Conservation (phyloP, 2,329 filamentous ascomycete genomes). For the Fulvia fulva region DNA sequence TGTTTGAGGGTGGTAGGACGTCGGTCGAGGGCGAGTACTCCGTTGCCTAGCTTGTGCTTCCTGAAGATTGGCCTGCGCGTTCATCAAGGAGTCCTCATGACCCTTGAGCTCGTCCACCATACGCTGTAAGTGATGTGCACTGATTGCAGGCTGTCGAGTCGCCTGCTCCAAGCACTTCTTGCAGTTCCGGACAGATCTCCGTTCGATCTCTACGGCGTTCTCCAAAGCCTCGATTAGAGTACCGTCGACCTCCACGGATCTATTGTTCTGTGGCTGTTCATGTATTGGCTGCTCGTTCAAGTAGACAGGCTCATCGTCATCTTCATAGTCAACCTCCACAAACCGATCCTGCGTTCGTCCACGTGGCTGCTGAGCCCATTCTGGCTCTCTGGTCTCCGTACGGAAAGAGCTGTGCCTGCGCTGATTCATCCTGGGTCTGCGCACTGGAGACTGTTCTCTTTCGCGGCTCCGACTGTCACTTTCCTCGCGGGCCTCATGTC, state of each 20-base stretch:
- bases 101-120: constrained; percentile 26
- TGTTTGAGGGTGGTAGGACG: constrained; percentile 8
- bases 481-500: constrained; percentile 7
- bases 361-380: not conserved
- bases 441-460: constrained; percentile 15
- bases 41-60: constrained; percentile 13
- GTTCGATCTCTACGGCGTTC: constrained; percentile 23
- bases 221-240: constrained; percentile 21
- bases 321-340: constrained; percentile 21
- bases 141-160: constrained; percentile 20
- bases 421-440: not conserved
- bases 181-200: constrained; percentile 18
- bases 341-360: constrained; percentile 8
- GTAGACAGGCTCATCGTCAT: constrained; percentile 9
- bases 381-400: constrained; percentile 10
- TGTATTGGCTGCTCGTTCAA: constrained; percentile 8
- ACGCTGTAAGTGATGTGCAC: constrained; percentile 21
- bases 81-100: constrained; percentile 18
- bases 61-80: constrained; percentile 14
- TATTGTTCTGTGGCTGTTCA: constrained; percentile 5
- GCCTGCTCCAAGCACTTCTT: constrained; percentile 26
- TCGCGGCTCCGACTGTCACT: constrained; percentile 10
- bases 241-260: constrained; percentile 8
- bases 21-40: constrained; percentile 8
- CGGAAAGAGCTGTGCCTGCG: constrained; percentile 13